Percentiles rank a stretch among this genome's conserved stretches.
Conservation (phyloP, 1,284 basidiomycete species). For the Megacollybia platyphylla region DNA sequence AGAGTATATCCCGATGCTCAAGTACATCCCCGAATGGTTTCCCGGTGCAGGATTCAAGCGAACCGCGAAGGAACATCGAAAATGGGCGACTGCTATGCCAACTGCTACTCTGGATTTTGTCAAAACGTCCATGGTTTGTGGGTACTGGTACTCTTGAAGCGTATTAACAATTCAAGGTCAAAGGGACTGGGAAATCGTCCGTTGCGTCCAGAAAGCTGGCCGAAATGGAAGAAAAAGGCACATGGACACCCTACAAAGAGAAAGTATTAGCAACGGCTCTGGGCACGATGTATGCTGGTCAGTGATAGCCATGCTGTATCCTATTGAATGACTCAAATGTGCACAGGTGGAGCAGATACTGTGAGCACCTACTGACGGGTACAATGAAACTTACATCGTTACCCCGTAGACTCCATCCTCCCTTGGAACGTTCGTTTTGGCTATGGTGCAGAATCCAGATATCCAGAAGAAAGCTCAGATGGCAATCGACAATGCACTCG, state of each 20-base stretch:
- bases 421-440: constrained; percentile 1
- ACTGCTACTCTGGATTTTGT: constrained; percentile 3
- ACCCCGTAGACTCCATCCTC: constrained; percentile 2
- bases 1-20: constrained; percentile 3
- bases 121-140: constrained; percentile 2
- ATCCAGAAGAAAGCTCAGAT: constrained; percentile 9
- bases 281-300: constrained; percentile 5
- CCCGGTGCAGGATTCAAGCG: not conserved
- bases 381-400: not conserved
- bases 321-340: not conserved
- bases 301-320: not conserved
- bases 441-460: constrained; percentile 7
- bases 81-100: constrained; percentile 4
- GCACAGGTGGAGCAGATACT: constrained; percentile 5
- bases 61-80: constrained; percentile 2
- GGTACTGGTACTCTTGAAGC: not conserved
- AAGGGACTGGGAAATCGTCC: constrained; percentile 5
- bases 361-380: constrained; percentile 2
- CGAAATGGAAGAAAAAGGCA: constrained; percentile 4
- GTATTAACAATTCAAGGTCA: constrained; percentile 2
- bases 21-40: not conserved
- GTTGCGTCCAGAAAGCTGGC: constrained; percentile 4
- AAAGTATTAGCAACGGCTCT: constrained; percentile 1
- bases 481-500: constrained; percentile 8
- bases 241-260: constrained; percentile 1